Base-by-base conservation (phyloP, 2,329 filamentous ascomycete species). In the Venturia carpophila region DNA sequence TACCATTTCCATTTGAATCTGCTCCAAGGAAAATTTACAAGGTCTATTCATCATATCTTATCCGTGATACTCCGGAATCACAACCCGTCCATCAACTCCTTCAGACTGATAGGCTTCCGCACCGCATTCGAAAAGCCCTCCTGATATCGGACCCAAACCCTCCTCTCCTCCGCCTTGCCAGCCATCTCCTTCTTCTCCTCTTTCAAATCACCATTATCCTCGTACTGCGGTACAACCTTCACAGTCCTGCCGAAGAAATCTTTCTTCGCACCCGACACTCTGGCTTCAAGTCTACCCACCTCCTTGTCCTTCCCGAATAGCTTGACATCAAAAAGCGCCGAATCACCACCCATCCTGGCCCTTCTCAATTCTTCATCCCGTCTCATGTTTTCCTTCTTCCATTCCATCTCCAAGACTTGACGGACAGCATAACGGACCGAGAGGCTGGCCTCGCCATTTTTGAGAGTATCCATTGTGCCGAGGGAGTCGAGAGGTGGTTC, bases 41-140 rank as follows among this genome's bases (percentile, higher is more conserved):
- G n/a, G 10, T 41, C 4, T 15, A 41, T 41, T 41, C 39, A 9
- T 41, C 10, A 11, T 41, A 41, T 41, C 10, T 3, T 41, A 41
- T 41, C 9, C 9, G 2, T 41, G 2, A 41, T 9, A 11, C 9
- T 9, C 39, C 39, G 10, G 10, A 41, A 41, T 64, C 39, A 89
- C 66, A 92, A 72, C 3, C 84, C 87, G 65, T 79, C 81, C 80
- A 96, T 77, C 70, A 97, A 83, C 75, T 96, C 92, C 67, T 84
- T 82, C 74, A 96, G 74, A 10, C 89, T 89, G 67, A 97, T 86
- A 2, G 91, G 90, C 75, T 96, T 96, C 74, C 89, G 83, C 67
- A 97, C 92, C 13, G 92, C 92, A 80, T 97, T 96, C 65, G 91
- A 94, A 73, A 91, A 87, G 0, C 92, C 92, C 77, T 97, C 92